Evolutionary conservation across 176 grass and related monocot species (phyloP).

Genomic region (Oryza officinalis): DNA sequence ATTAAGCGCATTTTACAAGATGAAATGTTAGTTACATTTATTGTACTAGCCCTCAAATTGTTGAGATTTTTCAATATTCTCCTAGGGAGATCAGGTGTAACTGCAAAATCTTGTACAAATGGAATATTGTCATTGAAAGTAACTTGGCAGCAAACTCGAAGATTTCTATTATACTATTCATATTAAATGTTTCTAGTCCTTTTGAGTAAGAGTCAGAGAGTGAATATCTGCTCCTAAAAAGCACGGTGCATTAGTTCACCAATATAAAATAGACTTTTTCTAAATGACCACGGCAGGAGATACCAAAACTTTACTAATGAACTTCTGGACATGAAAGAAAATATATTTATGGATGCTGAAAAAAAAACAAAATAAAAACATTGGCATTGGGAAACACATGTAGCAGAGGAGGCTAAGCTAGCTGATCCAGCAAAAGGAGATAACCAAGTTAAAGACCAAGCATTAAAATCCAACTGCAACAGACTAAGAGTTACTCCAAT

Average conservation of each 20-base stretch:
- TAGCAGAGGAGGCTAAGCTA: neutral
- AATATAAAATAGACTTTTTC: neutral
- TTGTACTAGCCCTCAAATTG: neutral
- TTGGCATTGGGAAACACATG: neutral
- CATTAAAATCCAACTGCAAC: neutral
- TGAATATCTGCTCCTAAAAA: constrained; percentile 12
- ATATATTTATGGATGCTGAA: neutral
- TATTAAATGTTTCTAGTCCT: neutral
- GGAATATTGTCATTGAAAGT: constrained; percentile 7
- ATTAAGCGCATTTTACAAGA: neutral
- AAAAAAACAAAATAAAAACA: neutral
- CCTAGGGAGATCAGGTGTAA: neutral
- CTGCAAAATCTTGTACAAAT: neutral
- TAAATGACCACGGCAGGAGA: neutral
- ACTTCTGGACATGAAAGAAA: neutral
- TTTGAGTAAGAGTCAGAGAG: neutral
- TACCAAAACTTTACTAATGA: neutral
- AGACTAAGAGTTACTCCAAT: neutral
- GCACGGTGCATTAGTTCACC: neutral
- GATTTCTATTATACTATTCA: neutral
- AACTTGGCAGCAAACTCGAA: neutral
- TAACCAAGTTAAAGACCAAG: constrained; percentile 5
- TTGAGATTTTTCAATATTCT: neutral
- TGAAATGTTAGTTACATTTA: neutral
- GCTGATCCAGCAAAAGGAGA: neutral